Percentiles rank a stretch among this genome's conserved stretches.
Conservation (phyloP, 108 stramenopile genomes). For the Fistulifera solaris region DNA sequence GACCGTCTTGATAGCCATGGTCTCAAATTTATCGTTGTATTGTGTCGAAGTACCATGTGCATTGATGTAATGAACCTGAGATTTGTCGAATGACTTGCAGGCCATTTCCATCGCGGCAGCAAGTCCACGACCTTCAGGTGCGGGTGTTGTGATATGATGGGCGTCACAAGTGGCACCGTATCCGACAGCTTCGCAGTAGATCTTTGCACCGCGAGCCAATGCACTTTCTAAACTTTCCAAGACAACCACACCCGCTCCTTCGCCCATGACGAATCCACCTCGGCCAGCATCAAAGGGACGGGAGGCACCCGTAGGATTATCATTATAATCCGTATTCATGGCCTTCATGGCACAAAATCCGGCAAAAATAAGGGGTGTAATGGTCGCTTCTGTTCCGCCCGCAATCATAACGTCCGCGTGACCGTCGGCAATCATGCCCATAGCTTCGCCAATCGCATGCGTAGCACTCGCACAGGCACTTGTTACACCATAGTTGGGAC, state of each 20-base stretch:
- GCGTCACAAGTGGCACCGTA: conserved; percentile 96
- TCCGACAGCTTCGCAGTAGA: conserved; percentile 89
- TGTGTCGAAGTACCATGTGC: conserved; percentile 96
- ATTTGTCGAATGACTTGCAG: conserved; percentile 66
- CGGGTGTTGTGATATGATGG: conserved; percentile 96
- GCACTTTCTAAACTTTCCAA: conserved; percentile 91
- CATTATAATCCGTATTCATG: conserved; percentile 84
- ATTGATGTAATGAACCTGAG: conserved; percentile 85
- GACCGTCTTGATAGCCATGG: conserved; percentile 88
- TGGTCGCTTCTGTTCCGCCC: conserved; percentile 90
- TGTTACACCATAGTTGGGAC: conserved; percentile 92
- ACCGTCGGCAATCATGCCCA: conserved; percentile 81
- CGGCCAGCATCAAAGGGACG: conserved; percentile 92
- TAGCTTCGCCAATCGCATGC: conserved; percentile 88
- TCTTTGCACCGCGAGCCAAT: conserved; percentile 83
- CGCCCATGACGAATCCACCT: conserved; percentile 98
- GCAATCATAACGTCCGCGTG: conserved; percentile 87
- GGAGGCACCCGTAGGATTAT: conserved; percentile 75
- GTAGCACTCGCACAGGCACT: conserved; percentile 90
- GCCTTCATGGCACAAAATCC: conserved; percentile 95
- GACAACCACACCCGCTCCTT: conserved; percentile 94
- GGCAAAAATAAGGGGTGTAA: conserved; percentile 85
- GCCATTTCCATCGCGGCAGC: conserved; percentile 92
- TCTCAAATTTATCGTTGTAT: conserved; percentile 98
- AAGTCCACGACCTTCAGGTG: conserved; percentile 89